Evolutionary conservation across 78 protist species (phyloP).

Genomic region (Dictyostelium brefeldianum): DNA sequence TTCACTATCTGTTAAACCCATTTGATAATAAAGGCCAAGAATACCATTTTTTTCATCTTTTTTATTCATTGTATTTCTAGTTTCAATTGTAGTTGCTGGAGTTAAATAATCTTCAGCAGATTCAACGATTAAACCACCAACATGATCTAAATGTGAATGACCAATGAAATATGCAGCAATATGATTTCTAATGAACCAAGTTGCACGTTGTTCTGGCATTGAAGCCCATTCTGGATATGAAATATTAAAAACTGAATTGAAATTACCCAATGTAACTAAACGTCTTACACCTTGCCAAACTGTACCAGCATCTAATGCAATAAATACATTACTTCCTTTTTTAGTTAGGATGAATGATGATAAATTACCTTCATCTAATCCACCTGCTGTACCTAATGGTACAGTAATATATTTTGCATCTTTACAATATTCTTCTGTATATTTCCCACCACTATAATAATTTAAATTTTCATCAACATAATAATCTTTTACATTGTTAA

Average conservation of each 20-base stretch:
- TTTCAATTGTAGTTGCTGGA: neutral
- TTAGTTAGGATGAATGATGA: conserved; percentile 40
- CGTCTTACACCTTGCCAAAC: conserved; percentile 45
- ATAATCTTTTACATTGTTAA: neutral
- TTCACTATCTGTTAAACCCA: neutral
- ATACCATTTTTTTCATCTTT: neutral
- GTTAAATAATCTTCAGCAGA: conserved; percentile 36
- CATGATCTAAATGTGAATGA: conserved; percentile 60
- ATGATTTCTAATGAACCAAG: conserved; percentile 61
- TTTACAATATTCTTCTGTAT: neutral
- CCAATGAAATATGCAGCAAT: conserved; percentile 24
- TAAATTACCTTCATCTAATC: conserved; percentile 40
- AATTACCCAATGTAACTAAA: neutral
- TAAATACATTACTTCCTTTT: conserved; percentile 35
- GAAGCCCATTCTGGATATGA: conserved; percentile 33
- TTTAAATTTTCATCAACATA: neutral
- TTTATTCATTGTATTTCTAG: no score
- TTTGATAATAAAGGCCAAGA: neutral
- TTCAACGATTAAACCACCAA: conserved; percentile 36
- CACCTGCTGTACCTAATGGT: conserved; percentile 56
- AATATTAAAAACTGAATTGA: neutral
- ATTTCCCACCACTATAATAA: conserved; percentile 38
- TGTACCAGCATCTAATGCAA: conserved; percentile 50
- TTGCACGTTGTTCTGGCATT: conserved; percentile 33
- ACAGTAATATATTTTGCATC: conserved; percentile 8